Base-by-base conservation (phyloP, 2,329 filamentous ascomycete species). In the Aspergillus melleus region DNA sequence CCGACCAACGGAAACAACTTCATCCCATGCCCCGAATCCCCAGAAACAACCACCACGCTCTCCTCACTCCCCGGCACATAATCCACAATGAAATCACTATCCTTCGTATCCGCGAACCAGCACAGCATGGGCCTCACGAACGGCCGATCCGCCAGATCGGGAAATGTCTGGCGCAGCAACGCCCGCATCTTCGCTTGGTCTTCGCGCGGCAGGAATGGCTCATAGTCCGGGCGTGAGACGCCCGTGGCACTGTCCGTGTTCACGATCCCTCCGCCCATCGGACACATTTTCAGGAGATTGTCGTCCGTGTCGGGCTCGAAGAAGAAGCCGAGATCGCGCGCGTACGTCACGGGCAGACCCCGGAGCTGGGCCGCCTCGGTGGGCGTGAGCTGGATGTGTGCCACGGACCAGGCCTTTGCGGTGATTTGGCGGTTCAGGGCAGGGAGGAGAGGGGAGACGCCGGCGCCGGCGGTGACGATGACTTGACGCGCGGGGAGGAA, bases 1-100 rank as follows among this genome's bases (percentile, higher is more conserved):
- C 86, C 85, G n/a, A 85, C 75, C 24, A 86, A 77, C 0, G 84
- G 85, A 52, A 88, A 78, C 83, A 87, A 86, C 72, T 88, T 87
- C 70, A 87, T 87, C 0, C 81, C 84, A 66, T 88, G 85, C 0
- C 85, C 86, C 1, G 84, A 88, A 65, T 88, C 86, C 0, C 85
- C 85, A 0, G 83, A 81, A 0, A 83, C 62, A 0, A 86, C 67
- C 2, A 88, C 70, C 2, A 87, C 75, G 0, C 78, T 80, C 2
- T 74, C 72, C 1, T 71, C 69, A 0, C 78, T 83, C 0, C 74
- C 70, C 0, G 85, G 85, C 0, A 88, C 81, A 55, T 80, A 84
- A 67, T 88, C 86, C 49, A 88, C 79, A 52, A 86, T 79, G 63
- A 81, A 88, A 51, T 88, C 83, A 0, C 84, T 86, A 65, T 87